These are phyloP conservation scores for Ambispora gerdemannii DNA, from an alignment of 192 early-diverging fungal genomes.

Conservation along the genomic window DNA sequence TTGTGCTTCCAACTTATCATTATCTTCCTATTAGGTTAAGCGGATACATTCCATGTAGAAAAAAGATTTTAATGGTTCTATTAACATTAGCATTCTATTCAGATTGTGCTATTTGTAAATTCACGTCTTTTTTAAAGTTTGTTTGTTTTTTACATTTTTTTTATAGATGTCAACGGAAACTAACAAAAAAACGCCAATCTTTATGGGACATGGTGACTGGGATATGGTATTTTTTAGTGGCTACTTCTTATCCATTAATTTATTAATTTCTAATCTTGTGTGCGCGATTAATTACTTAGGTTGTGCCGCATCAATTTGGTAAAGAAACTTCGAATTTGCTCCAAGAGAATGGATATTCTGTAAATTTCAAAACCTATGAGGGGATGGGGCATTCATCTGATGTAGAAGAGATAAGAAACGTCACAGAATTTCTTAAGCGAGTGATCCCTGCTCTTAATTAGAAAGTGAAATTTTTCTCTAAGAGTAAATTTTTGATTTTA, in stretches of 20 bases:
- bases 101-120: background rate
- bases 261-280: background rate
- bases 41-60: constrained; percentile 70
- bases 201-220: constrained; percentile 79
- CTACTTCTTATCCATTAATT: background rate
- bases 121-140: too few species aligned
- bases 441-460: constrained; percentile 37
- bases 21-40: constrained; percentile 52
- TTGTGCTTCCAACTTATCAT: constrained; percentile 35
- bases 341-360: constrained; percentile 53
- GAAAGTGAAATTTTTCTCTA: background rate
- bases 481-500: too few species aligned
- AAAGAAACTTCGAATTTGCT: constrained; percentile 62
- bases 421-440: constrained; percentile 62
- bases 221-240: constrained; percentile 50
- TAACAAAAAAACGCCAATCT: constrained; percentile 70
- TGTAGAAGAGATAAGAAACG: constrained; percentile 65
- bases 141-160: background rate
- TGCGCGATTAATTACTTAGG: constrained; percentile 28
- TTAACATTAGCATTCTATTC: background rate
- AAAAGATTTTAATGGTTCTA: constrained; percentile 44
- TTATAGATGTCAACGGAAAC: constrained; percentile 50
- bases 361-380: constrained; percentile 76
- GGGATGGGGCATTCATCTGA: constrained; percentile 75
- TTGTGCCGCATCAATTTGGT: constrained; percentile 74